Evolutionary conservation across 2,329 filamentous ascomycete species (phyloP).

Genomic region (Sporothrix pallida): DNA sequence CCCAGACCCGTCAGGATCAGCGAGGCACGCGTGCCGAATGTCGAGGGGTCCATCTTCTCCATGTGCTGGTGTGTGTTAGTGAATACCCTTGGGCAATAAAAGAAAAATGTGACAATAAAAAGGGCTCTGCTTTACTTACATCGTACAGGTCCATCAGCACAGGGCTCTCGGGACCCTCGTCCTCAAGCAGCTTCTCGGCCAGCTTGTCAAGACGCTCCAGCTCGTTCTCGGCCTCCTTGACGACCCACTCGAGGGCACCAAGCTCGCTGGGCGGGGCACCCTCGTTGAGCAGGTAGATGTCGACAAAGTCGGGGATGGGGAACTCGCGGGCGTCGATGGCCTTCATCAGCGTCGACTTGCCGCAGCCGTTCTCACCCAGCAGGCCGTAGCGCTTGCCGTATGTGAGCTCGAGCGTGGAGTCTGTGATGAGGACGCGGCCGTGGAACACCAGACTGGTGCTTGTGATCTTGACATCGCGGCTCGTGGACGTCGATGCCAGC

Average conservation of each 20-base stretch:
- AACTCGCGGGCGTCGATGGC: slow-evolving; percentile 92
- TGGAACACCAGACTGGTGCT: slow-evolving; percentile 95
- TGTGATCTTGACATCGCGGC: slow-evolving; percentile 96
- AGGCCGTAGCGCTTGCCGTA: slow-evolving; percentile 93
- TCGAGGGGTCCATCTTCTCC: slow-evolving; percentile 98
- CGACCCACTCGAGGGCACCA: slow-evolving; percentile 96
- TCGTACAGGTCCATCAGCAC: slow-evolving; percentile 95
- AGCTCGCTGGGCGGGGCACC: slow-evolving; percentile 87
- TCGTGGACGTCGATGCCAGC: slow-evolving; percentile 79
- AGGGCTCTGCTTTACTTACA: slow-evolving; percentile 58
- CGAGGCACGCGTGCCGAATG: slow-evolving; percentile 92
- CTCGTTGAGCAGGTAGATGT: slow-evolving; percentile 98
- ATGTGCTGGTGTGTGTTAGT: slow-evolving; percentile 69
- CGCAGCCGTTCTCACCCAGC: slow-evolving; percentile 97
- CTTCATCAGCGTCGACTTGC: slow-evolving; percentile 97
- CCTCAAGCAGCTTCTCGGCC: slow-evolving; percentile 89
- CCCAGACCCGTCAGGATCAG: slow-evolving; percentile 97
- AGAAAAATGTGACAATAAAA: neutral
- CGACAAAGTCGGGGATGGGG: slow-evolving; percentile 93
- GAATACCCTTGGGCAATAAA: neutral
- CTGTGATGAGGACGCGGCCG: slow-evolving; percentile 92
- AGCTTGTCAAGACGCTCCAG: slow-evolving; percentile 86
- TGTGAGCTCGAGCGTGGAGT: slow-evolving; percentile 90
- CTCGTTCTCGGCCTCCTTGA: slow-evolving; percentile 91
- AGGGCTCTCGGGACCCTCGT: slow-evolving; percentile 88